Evolutionary conservation across 768 basidiomycete genomes (phyloP), one percentile per base, ranked within the genome.

Genomic region (Rhodotorula diobovata): DNA sequence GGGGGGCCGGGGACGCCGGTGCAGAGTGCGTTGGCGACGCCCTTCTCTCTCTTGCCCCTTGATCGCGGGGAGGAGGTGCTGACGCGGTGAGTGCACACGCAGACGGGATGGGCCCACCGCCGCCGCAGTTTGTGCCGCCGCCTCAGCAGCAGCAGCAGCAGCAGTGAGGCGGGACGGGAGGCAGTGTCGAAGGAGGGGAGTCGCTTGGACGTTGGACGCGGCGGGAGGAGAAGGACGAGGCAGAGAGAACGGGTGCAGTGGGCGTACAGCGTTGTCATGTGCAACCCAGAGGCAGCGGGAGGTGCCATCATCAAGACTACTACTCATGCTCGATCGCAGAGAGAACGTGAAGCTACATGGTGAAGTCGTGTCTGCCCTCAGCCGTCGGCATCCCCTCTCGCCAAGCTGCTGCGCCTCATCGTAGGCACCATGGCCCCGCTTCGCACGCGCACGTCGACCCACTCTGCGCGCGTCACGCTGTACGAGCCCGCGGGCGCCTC

Each of bases 401-500:
- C 37, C 39, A 28, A 7, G 18, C 37, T 58, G 35, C 39, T 32
- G 18, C 41, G 41, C 58, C 41, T 43, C 11, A 15, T 5, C 8
- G 8, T 1, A 7, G 4, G 15, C 15, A 60, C 41, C 20, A 71
- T 71, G 70, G 61, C 71, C 2, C 61, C 66, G 2, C 37, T 64
- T n/a, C 35, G 67, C 18, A 25, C 67, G 28, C 63, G 66, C 54
- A 39, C 61, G 28, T 72, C 71, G 23, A 51, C 37, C 20, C 34
- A 50, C 63, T 68, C 71, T 0, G 7, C 37, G 14, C 56, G 63
- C 15, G 68, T 70, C 11, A 67, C 68, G 9, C 35, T 70, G 5
- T 70, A 70, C 63, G 68, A 70, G 48, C 62, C 68, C 9, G 28
- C 55, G 8, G 34, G 39, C 43, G 34, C 53, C 0, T 2, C 43